Evolutionary conservation across 495 filamentous ascomycete genomes (phyloP).

Genomic region (Xylaria venustula): DNA sequence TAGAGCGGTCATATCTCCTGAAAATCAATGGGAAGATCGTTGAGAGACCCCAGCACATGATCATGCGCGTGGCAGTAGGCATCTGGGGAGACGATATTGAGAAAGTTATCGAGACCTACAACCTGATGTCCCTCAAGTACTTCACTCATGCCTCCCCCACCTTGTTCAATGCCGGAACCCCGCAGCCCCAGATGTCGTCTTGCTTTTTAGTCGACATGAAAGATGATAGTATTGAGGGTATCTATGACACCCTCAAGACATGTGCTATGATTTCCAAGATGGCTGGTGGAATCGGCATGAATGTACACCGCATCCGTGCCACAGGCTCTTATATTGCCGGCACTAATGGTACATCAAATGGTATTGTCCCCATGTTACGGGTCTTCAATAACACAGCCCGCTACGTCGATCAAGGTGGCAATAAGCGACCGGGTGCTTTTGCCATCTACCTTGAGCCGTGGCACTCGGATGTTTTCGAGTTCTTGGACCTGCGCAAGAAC

Average conservation of each 20-base stretch:
- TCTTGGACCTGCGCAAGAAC: conserved; percentile 97
- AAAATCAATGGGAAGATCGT: conserved; percentile 90
- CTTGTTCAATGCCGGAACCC: conserved; percentile 96
- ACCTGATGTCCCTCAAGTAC: conserved; percentile 94
- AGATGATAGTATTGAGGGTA: conserved; percentile 98
- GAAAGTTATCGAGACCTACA: conserved; percentile 93
- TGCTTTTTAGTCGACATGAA: conserved; percentile 99
- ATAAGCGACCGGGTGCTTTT: conserved; percentile 98
- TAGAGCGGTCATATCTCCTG: conserved; percentile 95
- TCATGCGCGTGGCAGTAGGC: conserved; percentile 97
- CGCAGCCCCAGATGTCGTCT: conserved; percentile 86
- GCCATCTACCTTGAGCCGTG: conserved; percentile 99
- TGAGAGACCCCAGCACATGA: conserved; percentile 96
- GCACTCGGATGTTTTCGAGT: conserved; percentile 97
- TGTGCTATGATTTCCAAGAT: conserved; percentile 99
- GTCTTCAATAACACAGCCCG: conserved; percentile 99
- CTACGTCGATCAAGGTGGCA: conserved; percentile 98
- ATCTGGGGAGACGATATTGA: conserved; percentile 95
- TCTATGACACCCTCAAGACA: conserved; percentile 98
- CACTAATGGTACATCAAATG: conserved; percentile 96
- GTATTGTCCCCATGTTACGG: conserved; percentile 94
- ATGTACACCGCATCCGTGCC: conserved; percentile 92
- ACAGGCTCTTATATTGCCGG: conserved; percentile 97
- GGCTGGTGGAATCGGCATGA: conserved; percentile 94
- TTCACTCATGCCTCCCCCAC: conserved; percentile 98